Evolutionary conservation across 78 protist genomes (phyloP), one percentile per base, ranked within the genome.

Genomic region (Guillardia theta): DNA sequence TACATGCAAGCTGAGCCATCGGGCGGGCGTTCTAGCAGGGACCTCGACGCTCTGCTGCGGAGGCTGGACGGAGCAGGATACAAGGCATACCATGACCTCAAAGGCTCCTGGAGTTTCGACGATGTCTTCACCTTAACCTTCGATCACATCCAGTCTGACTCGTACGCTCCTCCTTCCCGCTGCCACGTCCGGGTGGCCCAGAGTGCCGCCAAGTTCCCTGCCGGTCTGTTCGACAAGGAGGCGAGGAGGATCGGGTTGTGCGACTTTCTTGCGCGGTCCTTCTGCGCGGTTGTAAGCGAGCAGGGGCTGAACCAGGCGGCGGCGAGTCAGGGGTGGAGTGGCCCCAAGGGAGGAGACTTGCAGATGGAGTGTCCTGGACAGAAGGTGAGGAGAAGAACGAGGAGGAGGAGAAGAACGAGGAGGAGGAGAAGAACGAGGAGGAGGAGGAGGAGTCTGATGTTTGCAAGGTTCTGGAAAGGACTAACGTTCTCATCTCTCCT

Each of bases 331-430:
- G 70, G 92, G 37, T 87, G 92, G 87, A 36, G 24, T 43, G 83
- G 88, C 19, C 48, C 90, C 21, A 88, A 88, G 83, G 95, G 95
- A 5, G 95, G 97, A 41, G 95, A 94, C 64, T 33, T 96, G 18
- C 30, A 48, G 70, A 78, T 96, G 90, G 94, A 88, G 27, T 9
- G 33, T 9, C 95, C 97, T 3, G 58, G 93, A 27, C 95, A 94
- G 77, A 95, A 96, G 77, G 77, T 48, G 83, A 58, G 70, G 15
- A 15, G 78, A 15, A 12, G 78, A 15, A 15, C 43, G 41, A 15
- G 15, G 58, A 15, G 58, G 58, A 15, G 58, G 58, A 50, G 58
- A 15, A 15, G 15, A 15, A 30, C 39, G 70, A 30, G 70, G 6
- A 30, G 27, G 70, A 30, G 1, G 70, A 58, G 27, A 58, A 30